Conservation (phyloP, 352 stramenopile species). For the Phytophthora foliorum region DNA sequence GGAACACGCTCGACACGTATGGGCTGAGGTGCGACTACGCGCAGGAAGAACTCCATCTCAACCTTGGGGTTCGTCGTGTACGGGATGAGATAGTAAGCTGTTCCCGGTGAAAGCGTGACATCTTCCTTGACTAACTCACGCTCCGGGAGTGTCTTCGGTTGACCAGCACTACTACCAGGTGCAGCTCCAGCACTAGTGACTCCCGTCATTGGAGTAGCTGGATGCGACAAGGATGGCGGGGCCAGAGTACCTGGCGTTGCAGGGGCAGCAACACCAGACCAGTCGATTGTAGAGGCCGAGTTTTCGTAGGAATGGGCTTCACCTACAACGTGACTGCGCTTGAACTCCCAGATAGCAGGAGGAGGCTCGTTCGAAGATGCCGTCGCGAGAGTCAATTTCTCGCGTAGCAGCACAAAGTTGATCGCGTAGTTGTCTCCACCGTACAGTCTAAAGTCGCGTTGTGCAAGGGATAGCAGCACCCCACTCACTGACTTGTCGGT, state of each 20-base stretch:
- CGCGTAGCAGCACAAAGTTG: conserved; percentile 87
- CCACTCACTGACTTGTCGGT: conserved; percentile 31
- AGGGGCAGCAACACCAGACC: conserved; percentile 29
- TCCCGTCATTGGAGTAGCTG: conserved; percentile 30
- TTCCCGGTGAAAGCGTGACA: conserved; percentile 75
- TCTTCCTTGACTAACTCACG: conserved; percentile 85
- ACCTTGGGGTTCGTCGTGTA: conserved; percentile 85
- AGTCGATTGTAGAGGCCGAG: conserved; percentile 22
- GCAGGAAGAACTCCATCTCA: conserved; percentile 93
- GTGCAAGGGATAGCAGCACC: conserved; percentile 83
- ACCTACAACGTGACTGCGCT: conserved; percentile 63
- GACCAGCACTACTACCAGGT: not conserved
- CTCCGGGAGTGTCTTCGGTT: conserved; percentile 64
- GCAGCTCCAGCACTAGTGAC: not conserved
- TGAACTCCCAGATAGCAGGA: conserved; percentile 76
- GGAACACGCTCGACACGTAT: conserved; percentile 79
- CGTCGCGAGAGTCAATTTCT: conserved; percentile 65
- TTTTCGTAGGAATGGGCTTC: conserved; percentile 75
- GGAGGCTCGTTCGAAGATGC: conserved; percentile 40
- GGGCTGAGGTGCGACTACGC: conserved; percentile 83
- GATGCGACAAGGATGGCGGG: conserved; percentile 24
- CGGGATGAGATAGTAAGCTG: conserved; percentile 84
- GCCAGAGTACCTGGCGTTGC: conserved; percentile 29
- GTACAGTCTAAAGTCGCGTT: conserved; percentile 86
- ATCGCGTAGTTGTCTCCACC: conserved; percentile 88